Base-by-base conservation (phyloP, 1,284 basidiomycete species). In the Puccinia polysora region DNA sequence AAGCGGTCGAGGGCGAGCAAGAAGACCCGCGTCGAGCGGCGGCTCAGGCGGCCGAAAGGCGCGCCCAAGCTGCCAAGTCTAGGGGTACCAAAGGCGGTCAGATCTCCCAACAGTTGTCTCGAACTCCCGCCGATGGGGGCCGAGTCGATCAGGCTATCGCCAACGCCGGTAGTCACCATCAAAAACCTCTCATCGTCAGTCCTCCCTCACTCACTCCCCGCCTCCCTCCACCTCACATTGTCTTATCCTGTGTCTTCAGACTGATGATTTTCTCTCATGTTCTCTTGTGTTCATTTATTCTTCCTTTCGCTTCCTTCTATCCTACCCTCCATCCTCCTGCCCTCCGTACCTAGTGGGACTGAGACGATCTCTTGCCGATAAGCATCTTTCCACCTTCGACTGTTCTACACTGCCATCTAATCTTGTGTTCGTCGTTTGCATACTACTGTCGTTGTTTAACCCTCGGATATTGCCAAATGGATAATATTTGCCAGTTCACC, bases 71-170 rank as follows among this genome's bases (percentile, higher is more conserved):
- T 10, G 28, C 45, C 45, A 64, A 64, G 62, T 25, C 25, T 15
- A 64, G 62, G n/a, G 62, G 62, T 30, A 64, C 62, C 30, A 64
- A 64, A 40, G 62, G 62, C 2, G 62, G 62, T 30, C 43, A 64
- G n/a, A 47, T 64, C 18, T 23, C 45, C 20, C 47, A 64, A n/a
- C 43, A 40, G 15, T 45, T 64, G 43, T 32, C 62, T 28, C 45
- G 50, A 23, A 40, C 47, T 25, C 28, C 62, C 32, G 62, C 62
- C 14, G 62, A 64, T 64, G 62, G 62, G 20, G 62, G 62, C 15
- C 28, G 62, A 20, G 62, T 64, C 15, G 47, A 64, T 25, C 45
- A 64, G 50, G 62, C 62, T 50, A 64, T 64, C 50, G 47, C 62
- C n/a, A n/a, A n/a, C 12, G 34, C 62, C 34, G 62, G 62, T 34